phyloP scores from a whole-genome alignment of 495 filamentous ascomycete species.

The Penicillium soppii region DNA sequence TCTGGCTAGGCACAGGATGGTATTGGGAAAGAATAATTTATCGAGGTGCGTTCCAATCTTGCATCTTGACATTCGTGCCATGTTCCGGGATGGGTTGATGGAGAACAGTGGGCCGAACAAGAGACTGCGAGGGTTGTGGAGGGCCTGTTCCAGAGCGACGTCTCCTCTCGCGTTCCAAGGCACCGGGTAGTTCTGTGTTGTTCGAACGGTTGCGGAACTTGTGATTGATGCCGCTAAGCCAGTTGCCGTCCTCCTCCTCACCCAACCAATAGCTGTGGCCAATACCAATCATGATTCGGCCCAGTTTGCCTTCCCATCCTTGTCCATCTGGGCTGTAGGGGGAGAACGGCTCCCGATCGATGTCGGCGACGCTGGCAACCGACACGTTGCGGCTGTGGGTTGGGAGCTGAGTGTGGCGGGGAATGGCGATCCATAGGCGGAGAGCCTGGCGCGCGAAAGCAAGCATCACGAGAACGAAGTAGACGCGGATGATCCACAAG shows the following conservation, averaged over 20 bases:
- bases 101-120: constrained; percentile 35
- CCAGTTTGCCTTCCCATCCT: constrained; percentile 74
- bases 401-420: constrained; percentile 44
- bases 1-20: background rate
- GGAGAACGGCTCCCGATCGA: constrained; percentile 70
- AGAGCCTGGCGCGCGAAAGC: constrained; percentile 74
- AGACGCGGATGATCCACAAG: constrained; percentile 71
- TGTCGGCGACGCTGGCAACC: constrained; percentile 43
- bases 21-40: constrained; percentile 15
- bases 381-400: constrained; percentile 49
- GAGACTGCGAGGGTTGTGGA: constrained; percentile 45
- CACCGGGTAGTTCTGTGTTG: constrained; percentile 46
- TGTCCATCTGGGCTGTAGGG: constrained; percentile 64
- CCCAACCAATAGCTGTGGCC: constrained; percentile 78
- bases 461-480: constrained; percentile 77
- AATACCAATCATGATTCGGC: constrained; percentile 67
- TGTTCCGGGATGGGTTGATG: constrained; percentile 40
- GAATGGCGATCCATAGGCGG: constrained; percentile 50
- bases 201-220: constrained; percentile 49
- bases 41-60: constrained; percentile 39
- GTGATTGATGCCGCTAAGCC: constrained; percentile 57
- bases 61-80: constrained; percentile 41
- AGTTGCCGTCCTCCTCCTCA: constrained; percentile 52
- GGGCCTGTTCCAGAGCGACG: constrained; percentile 68
- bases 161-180: constrained; percentile 65